Percentiles rank a stretch among this genome's conserved stretches.
These are phyloP conservation scores for Knufia fluminis DNA, from an alignment of 2,329 filamentous ascomycete genomes.

Conservation along the genomic window DNA sequence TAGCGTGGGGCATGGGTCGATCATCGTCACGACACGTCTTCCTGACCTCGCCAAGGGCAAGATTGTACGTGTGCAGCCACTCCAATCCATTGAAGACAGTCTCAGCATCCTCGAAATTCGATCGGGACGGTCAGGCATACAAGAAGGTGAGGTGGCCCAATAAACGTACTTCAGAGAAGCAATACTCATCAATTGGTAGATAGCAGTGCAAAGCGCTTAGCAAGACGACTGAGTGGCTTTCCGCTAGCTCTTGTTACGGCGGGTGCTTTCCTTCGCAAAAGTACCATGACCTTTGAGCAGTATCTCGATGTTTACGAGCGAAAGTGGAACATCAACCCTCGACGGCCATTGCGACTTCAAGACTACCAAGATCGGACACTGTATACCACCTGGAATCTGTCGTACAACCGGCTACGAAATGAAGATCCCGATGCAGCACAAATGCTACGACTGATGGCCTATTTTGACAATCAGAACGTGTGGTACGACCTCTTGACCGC, in stretches of 20 bases:
- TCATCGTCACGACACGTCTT: constrained; percentile 21
- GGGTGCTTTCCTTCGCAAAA: constrained; percentile 35
- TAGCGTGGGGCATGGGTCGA: constrained; percentile 13
- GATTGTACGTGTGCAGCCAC: constrained; percentile 5
- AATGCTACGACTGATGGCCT: constrained; percentile 35
- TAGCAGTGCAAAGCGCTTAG: constrained; percentile 21
- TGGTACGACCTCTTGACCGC: constrained; percentile 34
- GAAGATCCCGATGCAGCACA: constrained; percentile 22
- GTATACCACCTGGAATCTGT: constrained; percentile 19
- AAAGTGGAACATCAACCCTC: background rate
- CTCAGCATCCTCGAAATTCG: constrained; percentile 12
- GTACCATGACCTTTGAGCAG: constrained; percentile 28
- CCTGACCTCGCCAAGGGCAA: constrained; percentile 9
- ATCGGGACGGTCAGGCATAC: constrained; percentile 10
- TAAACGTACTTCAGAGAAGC: too few species aligned
- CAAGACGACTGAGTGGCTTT: constrained; percentile 33
- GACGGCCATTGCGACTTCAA: background rate
- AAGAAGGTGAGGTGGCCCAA: constrained; percentile 9
- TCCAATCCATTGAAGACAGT: constrained; percentile 10
- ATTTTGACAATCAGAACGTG: constrained; percentile 36
- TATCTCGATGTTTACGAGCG: constrained; percentile 35
- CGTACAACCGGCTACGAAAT: constrained; percentile 9
- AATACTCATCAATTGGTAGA: too few species aligned
- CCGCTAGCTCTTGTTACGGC: constrained; percentile 40
- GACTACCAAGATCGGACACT: constrained; percentile 16